These are phyloP conservation scores for Neotropicomus parvogracilis DNA, from an alignment of 1,284 basidiomycete species.

Conservation along the genomic window DNA sequence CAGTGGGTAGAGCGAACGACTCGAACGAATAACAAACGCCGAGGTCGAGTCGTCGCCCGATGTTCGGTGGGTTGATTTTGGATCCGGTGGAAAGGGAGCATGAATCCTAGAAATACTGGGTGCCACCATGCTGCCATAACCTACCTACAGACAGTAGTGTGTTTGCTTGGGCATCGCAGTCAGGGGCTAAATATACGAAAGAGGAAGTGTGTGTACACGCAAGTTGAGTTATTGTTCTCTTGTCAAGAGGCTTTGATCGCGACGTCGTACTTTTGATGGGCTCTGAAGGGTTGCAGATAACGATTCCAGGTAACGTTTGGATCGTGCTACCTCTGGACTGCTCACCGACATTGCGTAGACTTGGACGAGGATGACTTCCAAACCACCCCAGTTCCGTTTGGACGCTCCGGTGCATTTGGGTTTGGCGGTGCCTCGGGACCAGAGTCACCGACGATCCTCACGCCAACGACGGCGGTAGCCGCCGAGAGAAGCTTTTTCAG, in stretches of 20 bases:
- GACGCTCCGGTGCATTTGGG: slow-evolving; percentile 45
- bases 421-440: slow-evolving; percentile 46
- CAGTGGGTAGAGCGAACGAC: no score
- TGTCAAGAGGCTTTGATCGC: background rate
- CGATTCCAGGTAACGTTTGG: slow-evolving; percentile 62
- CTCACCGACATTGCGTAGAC: slow-evolving; percentile 40
- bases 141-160: no score
- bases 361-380: slow-evolving; percentile 70
- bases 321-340: background rate
- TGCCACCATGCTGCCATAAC: no score
- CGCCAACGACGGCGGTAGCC: slow-evolving; percentile 45
- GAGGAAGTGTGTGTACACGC: slow-evolving; percentile 2
- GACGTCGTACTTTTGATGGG: slow-evolving; percentile 30
- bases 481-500: slow-evolving; percentile 58
- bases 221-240: slow-evolving; percentile 2
- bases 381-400: slow-evolving; percentile 62
- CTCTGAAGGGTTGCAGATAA: slow-evolving; percentile 71
- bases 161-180: no score
- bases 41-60: no score
- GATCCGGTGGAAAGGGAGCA: no score
- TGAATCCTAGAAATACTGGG: no score
- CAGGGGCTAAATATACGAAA: slow-evolving; percentile 17
- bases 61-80: no score
- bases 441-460: slow-evolving; percentile 59
- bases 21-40: no score